A percentile compares a stretch with the other conserved stretches of the same genome.
Evolutionary conservation across 345 rosid genomes (phyloP).

Genomic region (Alliaria petiolata): DNA sequence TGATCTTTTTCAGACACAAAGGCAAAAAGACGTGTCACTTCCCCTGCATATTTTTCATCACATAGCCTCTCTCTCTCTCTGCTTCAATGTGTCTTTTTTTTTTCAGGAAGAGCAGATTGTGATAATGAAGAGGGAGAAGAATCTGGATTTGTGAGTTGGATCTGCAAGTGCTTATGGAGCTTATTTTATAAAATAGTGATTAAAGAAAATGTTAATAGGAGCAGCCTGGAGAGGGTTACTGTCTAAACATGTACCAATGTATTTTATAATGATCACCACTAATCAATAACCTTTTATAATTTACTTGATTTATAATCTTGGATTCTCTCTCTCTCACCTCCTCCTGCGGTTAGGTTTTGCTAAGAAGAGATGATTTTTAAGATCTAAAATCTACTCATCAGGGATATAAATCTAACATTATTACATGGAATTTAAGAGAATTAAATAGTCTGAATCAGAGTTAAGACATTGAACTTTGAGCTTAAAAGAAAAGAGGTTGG

Average conservation of each 20-base stretch:
- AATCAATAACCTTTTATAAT: slow-evolving; percentile 2
- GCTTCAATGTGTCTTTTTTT: background rate
- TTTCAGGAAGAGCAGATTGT: slow-evolving; percentile 40
- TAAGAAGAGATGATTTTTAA: background rate
- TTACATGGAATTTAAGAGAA: background rate
- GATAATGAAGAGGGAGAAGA: slow-evolving; percentile 37
- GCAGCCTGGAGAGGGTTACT: slow-evolving; percentile 37
- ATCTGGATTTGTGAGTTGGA: slow-evolving; percentile 57
- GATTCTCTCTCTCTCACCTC: slow-evolving; percentile 20
- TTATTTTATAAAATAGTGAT: slow-evolving; percentile 17
- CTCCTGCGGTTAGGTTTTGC: slow-evolving; percentile 5
- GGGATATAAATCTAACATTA: background rate
- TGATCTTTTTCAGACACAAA: slow-evolving; percentile 28
- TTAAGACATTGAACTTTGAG: slow-evolving; percentile 29
- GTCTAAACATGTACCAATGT: slow-evolving; percentile 32
- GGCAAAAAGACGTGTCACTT: slow-evolving; percentile 27
- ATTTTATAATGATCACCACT: slow-evolving; percentile 33
- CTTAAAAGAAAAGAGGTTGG: slow-evolving; percentile 18
- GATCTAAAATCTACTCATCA: background rate
- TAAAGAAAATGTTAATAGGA: slow-evolving; percentile 47
- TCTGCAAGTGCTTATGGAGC: slow-evolving; percentile 41
- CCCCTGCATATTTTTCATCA: slow-evolving; percentile 17
- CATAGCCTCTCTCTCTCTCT: slow-evolving; percentile 24
- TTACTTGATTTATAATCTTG: slow-evolving; percentile 12
- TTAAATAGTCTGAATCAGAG: background rate